Evolutionary conservation across 169 alveolate species (phyloP), one percentile per base, ranked within the genome.

Genomic region (Cardiosporidium cionae): DNA sequence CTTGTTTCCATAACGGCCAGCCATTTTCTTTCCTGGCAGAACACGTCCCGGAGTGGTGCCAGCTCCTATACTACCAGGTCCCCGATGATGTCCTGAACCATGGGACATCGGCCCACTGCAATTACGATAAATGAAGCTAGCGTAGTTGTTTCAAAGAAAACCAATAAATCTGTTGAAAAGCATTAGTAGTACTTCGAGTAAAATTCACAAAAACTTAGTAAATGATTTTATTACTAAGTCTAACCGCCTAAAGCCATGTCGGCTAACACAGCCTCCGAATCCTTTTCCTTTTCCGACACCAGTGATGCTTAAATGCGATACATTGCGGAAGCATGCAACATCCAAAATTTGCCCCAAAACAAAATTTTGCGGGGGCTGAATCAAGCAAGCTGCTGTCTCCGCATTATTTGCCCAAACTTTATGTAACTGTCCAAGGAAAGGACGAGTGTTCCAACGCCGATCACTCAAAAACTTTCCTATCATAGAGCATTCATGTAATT

Each of bases 31-130:
- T 22, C 95, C 94, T 34, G 96, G 96, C 65, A 90, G 85, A 3
- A 94, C 98, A 66, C 96, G 84, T 22, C 97, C 98, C 27, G 98
- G 97, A 58, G 88, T 91, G 62, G 96, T 91, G 22, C 96, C 90
- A 22, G 96, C 90, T 9, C 98, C 98, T 33, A 91, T 85, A 2
- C 97, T 88, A 31, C 98, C 98, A 22, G 95, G 92, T 25, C 82
- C 81, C 78, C 98, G 87, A 67, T 94, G 98, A 64, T 93, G 92
- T 52, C 81, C 70, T 32, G 98, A 91, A 52, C 98, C 98, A 74
- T 95, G 98, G 32, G 94, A 72, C 72, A 91, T 87, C 0, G 96
- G 94, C 22, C 94, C 94, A 63, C 94, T 89, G 72, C 54, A 73
- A 31, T 7, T 27, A 25, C 36, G 23, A 32, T 52, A 6, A 6